Evolutionary conservation across 345 rosid species (phyloP), one percentile per base, ranked within the genome.

Genomic region (Excoecaria agallocha): DNA sequence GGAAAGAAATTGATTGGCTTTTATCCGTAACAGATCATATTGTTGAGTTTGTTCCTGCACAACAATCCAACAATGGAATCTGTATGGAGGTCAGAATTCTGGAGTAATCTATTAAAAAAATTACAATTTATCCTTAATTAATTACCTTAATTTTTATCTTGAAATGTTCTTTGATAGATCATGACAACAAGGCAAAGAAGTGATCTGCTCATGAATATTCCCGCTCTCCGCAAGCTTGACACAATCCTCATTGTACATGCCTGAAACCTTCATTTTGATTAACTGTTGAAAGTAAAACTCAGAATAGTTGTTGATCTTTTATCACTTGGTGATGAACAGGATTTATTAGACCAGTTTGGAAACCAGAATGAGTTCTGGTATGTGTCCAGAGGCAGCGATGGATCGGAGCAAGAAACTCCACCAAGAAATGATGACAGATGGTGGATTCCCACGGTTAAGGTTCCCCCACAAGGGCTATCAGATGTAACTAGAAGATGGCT

Each of bases 391-490:
- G 76, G 86, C 63, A 80, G 76, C 6, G 77, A 84, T 5, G 91
- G 84, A 22, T 89, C 95, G 8, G 91, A 89, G 56, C 85, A 87
- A 75, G 93, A 81, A 64, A 78, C 82, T 12, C 77, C 77, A 25
- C 80, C 72, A 5, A 83, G 97, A 69, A 72, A 88, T 56, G 93
- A 84, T 30, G 97, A 90, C 56, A 90, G 91, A 74, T 93, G 99
- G 99, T 95, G 99, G 99, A 86, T 90, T 37, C 99, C 99, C 13
- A 80, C 85, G 0, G 97, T 83, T 62, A 93, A 90, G 77, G 98
- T 95, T 66, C 94, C 98, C 3, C 73, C 82, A 1, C 68, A 85
- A 0, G 99, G 99, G 17, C 77, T 95, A 52, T 89, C 99, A 2
- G 94, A 89, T 9, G 39, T 63, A 7, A 84, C 91, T 0, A 70